Evolutionary conservation across 192 early-diverging fungal species (phyloP).

Genomic region (Chytriomyces sp.): DNA sequence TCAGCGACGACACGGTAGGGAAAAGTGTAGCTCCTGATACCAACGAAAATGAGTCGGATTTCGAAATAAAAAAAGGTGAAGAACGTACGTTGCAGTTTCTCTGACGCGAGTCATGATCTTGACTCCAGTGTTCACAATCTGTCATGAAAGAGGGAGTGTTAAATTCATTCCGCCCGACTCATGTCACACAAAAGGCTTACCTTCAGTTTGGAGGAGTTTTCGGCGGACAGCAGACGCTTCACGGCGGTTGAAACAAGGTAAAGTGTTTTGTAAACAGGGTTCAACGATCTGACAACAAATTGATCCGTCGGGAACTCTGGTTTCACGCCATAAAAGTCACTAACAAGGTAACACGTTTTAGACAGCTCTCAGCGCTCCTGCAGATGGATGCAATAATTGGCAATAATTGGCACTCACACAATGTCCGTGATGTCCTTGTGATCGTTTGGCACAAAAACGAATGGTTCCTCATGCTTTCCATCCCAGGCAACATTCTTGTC

Average conservation of each 20-base stretch:
- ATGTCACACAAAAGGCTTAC: constrained; percentile 17
- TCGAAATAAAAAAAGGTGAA: background rate
- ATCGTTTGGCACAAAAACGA: constrained; percentile 74
- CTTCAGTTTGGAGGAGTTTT: constrained; percentile 54
- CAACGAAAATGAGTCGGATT: background rate
- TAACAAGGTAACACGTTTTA: background rate
- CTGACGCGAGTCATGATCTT: constrained; percentile 74
- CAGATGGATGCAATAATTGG: background rate
- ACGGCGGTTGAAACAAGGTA: constrained; percentile 88
- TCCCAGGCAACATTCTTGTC: constrained; percentile 20
- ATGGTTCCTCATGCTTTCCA: constrained; percentile 77
- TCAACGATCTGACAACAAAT: constrained; percentile 86
- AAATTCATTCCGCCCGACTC: background rate
- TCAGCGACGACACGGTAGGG: constrained; percentile 55
- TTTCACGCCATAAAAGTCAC: constrained; percentile 76
- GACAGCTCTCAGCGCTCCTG: too few relatives aligned
- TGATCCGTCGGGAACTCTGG: constrained; percentile 77
- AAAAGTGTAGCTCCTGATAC: constrained; percentile 26
- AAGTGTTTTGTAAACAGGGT: constrained; percentile 68
- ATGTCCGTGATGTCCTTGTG: constrained; percentile 67
- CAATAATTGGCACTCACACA: constrained; percentile 38
- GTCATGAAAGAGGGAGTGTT: background rate
- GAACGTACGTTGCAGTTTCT: background rate
- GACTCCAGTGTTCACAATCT: constrained; percentile 95
- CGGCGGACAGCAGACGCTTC: constrained; percentile 69